These are phyloP conservation scores for Rossbeevera mucosa DNA, from an alignment of 768 basidiomycete genomes.

Conservation along the genomic window DNA sequence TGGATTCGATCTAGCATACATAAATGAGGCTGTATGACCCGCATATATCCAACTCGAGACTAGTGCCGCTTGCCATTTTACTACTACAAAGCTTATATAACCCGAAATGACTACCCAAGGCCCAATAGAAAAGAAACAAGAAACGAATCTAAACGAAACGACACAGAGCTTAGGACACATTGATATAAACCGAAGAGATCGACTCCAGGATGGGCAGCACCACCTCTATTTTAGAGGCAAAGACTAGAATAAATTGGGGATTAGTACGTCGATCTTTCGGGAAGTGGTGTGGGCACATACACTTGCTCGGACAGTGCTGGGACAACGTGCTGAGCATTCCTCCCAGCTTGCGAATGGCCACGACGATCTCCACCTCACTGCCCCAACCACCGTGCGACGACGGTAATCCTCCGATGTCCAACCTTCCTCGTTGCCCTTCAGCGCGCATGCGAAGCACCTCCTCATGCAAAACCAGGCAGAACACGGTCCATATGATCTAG, in stretches of 20 bases:
- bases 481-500: constrained; percentile 23
- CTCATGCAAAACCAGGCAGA: constrained; percentile 20
- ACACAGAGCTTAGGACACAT: neutral
- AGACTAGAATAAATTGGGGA: constrained; percentile 10
- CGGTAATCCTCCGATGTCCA: neutral
- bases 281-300: no score
- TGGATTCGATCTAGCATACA: neutral
- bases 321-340: constrained; percentile 16
- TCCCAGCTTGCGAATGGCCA: constrained; percentile 15
- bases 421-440: neutral
- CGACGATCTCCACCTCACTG: constrained; percentile 11
- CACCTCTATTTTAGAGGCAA: constrained; percentile 23
- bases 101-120: neutral
- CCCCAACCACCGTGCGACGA: neutral
- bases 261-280: neutral
- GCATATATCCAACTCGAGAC: neutral
- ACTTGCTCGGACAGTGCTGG: constrained; percentile 11
- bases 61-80: neutral
- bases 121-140: neutral
- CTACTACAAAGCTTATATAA: neutral
- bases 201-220: constrained; percentile 23
- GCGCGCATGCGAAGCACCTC: constrained; percentile 19
- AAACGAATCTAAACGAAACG: neutral
- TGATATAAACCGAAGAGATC: neutral
- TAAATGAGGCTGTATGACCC: neutral